Percentiles rank a stretch among this genome's conserved stretches.
Conservation (phyloP, 108 stramenopile genomes). For the Aureococcus anophagefferens region DNA sequence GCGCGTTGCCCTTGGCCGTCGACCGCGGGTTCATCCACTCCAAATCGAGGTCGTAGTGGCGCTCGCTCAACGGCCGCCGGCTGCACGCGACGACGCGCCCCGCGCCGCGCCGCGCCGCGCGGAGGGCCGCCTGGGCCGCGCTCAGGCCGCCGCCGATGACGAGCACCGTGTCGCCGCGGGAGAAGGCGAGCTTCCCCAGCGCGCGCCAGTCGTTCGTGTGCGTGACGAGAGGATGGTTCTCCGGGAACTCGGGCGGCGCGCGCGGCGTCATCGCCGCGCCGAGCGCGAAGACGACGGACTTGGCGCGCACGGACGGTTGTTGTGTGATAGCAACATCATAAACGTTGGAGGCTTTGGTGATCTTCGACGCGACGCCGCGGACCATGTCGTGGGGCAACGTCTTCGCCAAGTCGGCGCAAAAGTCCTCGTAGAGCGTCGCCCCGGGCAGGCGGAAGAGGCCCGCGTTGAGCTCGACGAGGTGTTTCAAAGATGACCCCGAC, state of each 20-base stretch:
- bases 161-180: conserved; percentile 11
- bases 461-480: conserved; percentile 43
- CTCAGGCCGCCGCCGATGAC: conserved; percentile 64
- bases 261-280: too few relatives aligned
- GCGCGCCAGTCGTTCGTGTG: too few relatives aligned
- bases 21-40: conserved; percentile 57
- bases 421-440: conserved; percentile 46
- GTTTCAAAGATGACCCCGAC: conserved; percentile 28
- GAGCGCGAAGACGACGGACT: conserved; percentile 44
- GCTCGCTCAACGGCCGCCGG: conserved; percentile 44
- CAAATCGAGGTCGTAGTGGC: conserved; percentile 51
- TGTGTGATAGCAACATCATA: too few relatives aligned
- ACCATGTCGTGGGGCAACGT: conserved; percentile 1
- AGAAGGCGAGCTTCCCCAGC: too few relatives aligned
- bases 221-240: too few relatives aligned
- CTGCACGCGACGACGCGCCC: conserved; percentile 32
- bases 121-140: conserved; percentile 53
- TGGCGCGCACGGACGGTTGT: too few relatives aligned
- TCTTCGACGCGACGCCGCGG: not conserved
- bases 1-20: conserved; percentile 18
- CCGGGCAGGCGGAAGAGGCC: conserved; percentile 62
- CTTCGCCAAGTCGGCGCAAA: conserved; percentile 35
- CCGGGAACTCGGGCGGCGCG: too few relatives aligned
- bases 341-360: not conserved
- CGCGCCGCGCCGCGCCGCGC: conserved; percentile 10